Percentiles rank a stretch among this genome's conserved stretches.
Evolutionary conservation across 331 rosid genomes (phyloP).

Genomic region (Quercus tomentella): DNA sequence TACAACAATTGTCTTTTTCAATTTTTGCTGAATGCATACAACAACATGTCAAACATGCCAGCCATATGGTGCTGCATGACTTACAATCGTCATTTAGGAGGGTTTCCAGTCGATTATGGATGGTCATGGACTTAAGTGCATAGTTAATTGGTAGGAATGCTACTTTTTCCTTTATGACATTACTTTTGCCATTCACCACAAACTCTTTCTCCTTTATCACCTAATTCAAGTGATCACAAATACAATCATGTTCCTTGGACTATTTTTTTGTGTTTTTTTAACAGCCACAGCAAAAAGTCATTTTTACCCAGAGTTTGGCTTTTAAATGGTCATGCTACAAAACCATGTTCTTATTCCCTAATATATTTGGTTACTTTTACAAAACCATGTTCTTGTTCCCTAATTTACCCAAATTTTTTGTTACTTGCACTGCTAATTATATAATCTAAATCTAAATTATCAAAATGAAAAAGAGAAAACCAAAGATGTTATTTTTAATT

Average conservation of each 20-base stretch:
- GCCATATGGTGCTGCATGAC: constrained; percentile 6
- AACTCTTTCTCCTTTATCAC: background rate
- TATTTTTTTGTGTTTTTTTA: background rate
- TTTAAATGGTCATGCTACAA: background rate
- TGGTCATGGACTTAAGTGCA: background rate
- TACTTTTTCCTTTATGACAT: background rate
- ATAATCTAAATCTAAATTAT: too few species aligned
- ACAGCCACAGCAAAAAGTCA: background rate
- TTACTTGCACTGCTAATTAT: too few species aligned
- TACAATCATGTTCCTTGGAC: background rate
- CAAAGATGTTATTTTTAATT: too few species aligned
- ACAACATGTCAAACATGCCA: background rate
- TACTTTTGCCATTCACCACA: background rate
- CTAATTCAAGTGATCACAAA: background rate
- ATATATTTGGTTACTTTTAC: background rate
- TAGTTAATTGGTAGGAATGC: too few species aligned
- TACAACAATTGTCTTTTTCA: background rate
- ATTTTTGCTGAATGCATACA: too few species aligned
- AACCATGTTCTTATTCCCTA: background rate
- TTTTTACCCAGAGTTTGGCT: background rate
- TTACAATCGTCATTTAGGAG: background rate
- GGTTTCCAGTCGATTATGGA: background rate
- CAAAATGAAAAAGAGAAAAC: too few species aligned
- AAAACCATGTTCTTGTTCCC: too few species aligned
- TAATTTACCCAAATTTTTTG: too few species aligned